A percentile compares a stretch with the other conserved stretches of the same genome.
Evolutionary conservation across 352 stramenopile species (phyloP).

Genomic region (Phytophthora multivora): DNA sequence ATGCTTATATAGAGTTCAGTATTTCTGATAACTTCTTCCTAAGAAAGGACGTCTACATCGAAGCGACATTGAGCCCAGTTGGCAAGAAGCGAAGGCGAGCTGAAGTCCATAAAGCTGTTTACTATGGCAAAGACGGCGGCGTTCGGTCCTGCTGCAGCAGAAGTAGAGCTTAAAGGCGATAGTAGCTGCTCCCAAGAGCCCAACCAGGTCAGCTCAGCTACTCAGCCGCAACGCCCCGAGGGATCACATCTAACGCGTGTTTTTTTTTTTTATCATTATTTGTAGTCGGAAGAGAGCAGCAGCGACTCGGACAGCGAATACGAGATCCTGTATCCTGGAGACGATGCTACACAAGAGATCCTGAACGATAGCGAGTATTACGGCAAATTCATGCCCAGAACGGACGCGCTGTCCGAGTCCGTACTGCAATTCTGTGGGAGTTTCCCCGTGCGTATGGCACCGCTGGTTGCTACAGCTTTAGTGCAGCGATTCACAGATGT

Average conservation of each 20-base stretch:
- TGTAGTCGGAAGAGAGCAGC: constrained; percentile 11
- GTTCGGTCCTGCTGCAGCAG: neutral
- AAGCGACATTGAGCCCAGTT: constrained; percentile 1
- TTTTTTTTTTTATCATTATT: too few relatives aligned
- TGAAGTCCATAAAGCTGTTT: neutral
- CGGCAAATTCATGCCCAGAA: constrained; percentile 51
- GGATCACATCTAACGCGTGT: neutral
- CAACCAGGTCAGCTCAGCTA: neutral
- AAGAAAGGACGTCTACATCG: constrained; percentile 1
- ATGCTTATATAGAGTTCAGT: neutral
- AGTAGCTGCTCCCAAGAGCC: neutral
- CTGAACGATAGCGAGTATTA: constrained; percentile 62
- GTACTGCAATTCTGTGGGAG: constrained; percentile 68
- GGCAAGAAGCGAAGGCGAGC: neutral
- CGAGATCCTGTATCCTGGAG: constrained; percentile 59
- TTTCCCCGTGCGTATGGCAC: constrained; percentile 56
- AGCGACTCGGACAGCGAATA: constrained; percentile 61
- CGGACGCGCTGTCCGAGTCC: constrained; percentile 55
- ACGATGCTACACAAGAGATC: constrained; percentile 47
- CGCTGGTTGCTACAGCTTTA: constrained; percentile 49
- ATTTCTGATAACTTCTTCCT: constrained; percentile 6
- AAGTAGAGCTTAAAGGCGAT: neutral
- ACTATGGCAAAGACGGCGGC: neutral
- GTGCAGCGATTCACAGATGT: constrained; percentile 74
- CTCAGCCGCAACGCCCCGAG: neutral